Evolutionary conservation across 2,329 filamentous ascomycete genomes (phyloP), one percentile per base, ranked within the genome.

Genomic region (Aspergillus flavus): DNA sequence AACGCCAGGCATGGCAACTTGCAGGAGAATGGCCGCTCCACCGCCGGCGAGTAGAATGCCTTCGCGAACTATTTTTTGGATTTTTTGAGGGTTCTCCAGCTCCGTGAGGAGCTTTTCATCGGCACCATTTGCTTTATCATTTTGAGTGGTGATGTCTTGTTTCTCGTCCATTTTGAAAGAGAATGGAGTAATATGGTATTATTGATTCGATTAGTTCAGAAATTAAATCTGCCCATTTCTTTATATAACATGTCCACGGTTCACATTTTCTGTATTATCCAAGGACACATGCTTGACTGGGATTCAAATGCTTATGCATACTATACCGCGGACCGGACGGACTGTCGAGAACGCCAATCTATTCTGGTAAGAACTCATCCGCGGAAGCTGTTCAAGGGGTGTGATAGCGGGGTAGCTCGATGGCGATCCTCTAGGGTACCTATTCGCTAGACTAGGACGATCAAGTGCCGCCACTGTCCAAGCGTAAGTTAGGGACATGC

Each of bases 1-100:
- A 32, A 64, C 55, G 4, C 59, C 53, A 6, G 62, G 58, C 46
- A 58, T 55, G n/a, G 62, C 62, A 23, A 64, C 54, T 26, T 64
- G 58, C 2, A 64, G 62, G 5, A 64, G 62, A 21, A 64, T n/a
- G 4, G 58, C 55, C 39, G 54, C 54, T 30, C 45, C 16, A 16
- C 58, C 62, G 14, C 58, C 55, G 19, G 39, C 43, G 9, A 50
- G 54, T 6, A 55, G 21, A 36, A 64, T 58, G 21, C 58, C 52
- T 50, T 64, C 62, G 4, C 48, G 50, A 19, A 60, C 45, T 34
- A 39, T n/a, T 50, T 32, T 28, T 16, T 50, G 12, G 4, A 50
- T 50, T 19, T 50, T 12, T n/a, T 50, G 26, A 30, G 46, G 46
- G 23, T 50, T 26, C 7, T 50, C 26, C 3, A 23, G 10, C 39